A percentile compares a stretch with the other conserved stretches of the same genome.
Conservation (phyloP, 306 rosid species). For the Nissolia schottii region DNA sequence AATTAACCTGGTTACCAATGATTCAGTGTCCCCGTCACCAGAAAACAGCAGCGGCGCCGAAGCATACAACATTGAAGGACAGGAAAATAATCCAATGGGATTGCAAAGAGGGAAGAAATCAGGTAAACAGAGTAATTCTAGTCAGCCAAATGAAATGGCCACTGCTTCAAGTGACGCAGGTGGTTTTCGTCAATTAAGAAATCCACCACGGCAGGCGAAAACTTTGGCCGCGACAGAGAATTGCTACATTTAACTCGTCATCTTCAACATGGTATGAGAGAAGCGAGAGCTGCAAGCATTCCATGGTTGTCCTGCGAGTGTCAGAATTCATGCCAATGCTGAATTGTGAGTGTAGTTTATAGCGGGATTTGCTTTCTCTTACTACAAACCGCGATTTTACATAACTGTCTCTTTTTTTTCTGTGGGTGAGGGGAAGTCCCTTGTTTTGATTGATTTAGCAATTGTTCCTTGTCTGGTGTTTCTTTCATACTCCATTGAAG, state of each 20-base stretch:
- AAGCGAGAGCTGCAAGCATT: background rate
- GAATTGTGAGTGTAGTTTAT: background rate
- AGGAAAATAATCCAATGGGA: slow-evolving; percentile 4
- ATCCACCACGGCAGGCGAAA: slow-evolving; percentile 10
- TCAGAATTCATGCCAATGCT: slow-evolving; percentile 1
- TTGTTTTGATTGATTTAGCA: background rate
- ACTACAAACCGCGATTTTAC: background rate
- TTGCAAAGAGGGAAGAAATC: slow-evolving; percentile 2
- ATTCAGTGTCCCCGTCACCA: slow-evolving; percentile 35
- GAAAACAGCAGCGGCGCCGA: slow-evolving; percentile 23
- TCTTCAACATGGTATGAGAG: background rate
- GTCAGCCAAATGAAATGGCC: slow-evolving; percentile 16
- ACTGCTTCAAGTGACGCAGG: slow-evolving; percentile 13
- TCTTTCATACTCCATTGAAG: background rate
- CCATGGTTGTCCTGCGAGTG: background rate
- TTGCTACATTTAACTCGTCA: background rate
- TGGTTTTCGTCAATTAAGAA: slow-evolving; percentile 12
- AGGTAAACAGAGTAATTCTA: background rate
- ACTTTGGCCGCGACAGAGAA: slow-evolving; percentile 5
- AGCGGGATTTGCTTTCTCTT: background rate
- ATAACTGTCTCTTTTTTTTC: background rate
- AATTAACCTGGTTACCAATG: slow-evolving; percentile 44
- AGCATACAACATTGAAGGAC: slow-evolving; percentile 14
- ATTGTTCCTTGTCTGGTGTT: background rate
- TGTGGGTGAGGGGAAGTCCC: background rate